Base-by-base conservation (phyloP, 768 basidiomycete genomes). In the Mycena filopes region DNA sequence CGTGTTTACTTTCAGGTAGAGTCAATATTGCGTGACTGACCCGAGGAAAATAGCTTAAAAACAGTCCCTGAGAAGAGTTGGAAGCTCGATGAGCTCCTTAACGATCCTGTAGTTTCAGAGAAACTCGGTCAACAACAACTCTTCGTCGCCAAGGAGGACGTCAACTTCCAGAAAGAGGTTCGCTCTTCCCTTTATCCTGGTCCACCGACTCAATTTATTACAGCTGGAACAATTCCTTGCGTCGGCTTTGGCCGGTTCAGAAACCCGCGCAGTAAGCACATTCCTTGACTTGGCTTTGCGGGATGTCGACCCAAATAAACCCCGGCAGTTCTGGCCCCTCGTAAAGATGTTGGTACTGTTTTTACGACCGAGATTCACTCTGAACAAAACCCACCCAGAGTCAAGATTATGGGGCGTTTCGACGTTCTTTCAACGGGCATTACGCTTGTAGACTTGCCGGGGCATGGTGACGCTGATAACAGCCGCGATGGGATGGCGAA, bases 161-260 rank as follows among this genome's bases (percentile, higher is more conserved):
- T 49, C 8, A 58, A 58, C 15, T 69, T 69, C 13, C 63, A 69
- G 29, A 62, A 65, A 25, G 29, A 65, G 60, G 67, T 65, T 21
- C 12, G 50, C 40, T 43, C 6, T 29, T 23, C n/a, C 31, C 11
- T 25, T 26, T 33, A 48, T 3, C 36, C 36, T 31, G 9, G 15
- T 7, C 21, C 15, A 26, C 31, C 9, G n/a, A 57, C 29, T 36
- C 23, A 13, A 26, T 5, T 15, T 3, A 42, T 18, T 16, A 18
- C 38, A 69, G 67, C 12, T 69, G 16, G 67, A 65, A 10, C 63
- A 69, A 41, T 69, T 62, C n/a, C 28, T 69, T 26, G 63, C 67
- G 11, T 60, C 63, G 1, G 45, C 64, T 18, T 29, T 69, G n/a
- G 59, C 45, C 11, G 31, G 38, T 11, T 43, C 56, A 2, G 60